Conservation (phyloP, 495 filamentous ascomycete genomes). For the Annulohypoxylon stygium region DNA sequence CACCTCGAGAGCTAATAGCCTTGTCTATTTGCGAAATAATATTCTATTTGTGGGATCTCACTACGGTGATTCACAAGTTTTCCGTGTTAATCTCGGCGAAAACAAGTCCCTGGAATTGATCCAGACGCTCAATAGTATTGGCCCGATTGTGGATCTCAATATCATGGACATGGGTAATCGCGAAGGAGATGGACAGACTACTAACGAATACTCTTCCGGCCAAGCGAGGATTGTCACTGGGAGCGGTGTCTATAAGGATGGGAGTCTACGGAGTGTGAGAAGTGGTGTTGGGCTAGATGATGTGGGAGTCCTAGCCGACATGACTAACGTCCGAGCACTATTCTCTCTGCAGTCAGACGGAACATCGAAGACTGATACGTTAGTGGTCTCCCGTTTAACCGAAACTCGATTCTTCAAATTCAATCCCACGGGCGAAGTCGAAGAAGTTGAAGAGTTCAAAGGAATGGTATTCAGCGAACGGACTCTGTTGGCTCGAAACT, state of each 20-base stretch:
- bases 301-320: constrained; percentile 82
- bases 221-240: constrained; percentile 95
- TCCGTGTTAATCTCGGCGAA: constrained; percentile 65
- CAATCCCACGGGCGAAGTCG: constrained; percentile 78
- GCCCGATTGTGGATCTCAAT: constrained; percentile 90
- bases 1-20: constrained; percentile 77
- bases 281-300: constrained; percentile 96
- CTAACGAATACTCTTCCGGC: constrained; percentile 90
- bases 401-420: constrained; percentile 90
- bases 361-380: constrained; percentile 68
- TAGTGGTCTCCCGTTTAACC: constrained; percentile 83
- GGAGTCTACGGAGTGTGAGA: constrained; percentile 86
- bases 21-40: constrained; percentile 83
- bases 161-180: constrained; percentile 95
- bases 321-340: constrained; percentile 79
- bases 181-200: constrained; percentile 75
- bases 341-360: constrained; percentile 66
- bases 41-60: constrained; percentile 90
- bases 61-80: constrained; percentile 89
- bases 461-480: constrained; percentile 76
- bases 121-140: constrained; percentile 86
- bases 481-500: constrained; percentile 78
- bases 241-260: constrained; percentile 88
- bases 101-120: constrained; percentile 68
- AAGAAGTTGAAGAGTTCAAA: constrained; percentile 81